Percentiles rank a stretch among this genome's conserved stretches.
These are phyloP conservation scores for Aurantiochytrium sp. DNA, from an alignment of 108 stramenopile genomes.

Conservation along the genomic window DNA sequence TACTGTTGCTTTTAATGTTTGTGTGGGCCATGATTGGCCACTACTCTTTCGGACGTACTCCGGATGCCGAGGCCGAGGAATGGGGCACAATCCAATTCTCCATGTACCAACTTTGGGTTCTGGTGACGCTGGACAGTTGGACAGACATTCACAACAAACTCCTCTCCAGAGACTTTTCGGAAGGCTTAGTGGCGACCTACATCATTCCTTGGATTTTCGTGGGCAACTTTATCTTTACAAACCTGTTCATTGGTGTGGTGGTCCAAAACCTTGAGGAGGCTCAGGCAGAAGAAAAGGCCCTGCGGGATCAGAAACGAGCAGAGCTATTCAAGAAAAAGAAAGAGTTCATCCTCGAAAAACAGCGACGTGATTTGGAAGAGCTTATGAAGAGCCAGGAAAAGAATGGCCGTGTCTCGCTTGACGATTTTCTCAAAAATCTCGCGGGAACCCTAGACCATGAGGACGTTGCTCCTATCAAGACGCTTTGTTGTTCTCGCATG, in stretches of 20 bases:
- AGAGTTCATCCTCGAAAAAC: not conserved
- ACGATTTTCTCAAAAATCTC: conserved; percentile 1
- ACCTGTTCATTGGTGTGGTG: conserved; percentile 13
- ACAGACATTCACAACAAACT: not conserved
- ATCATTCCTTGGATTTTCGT: conserved; percentile 12
- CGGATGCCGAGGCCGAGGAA: not conserved
- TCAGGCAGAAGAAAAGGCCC: not conserved
- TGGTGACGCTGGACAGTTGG: conserved; percentile 16
- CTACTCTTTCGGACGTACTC: not conserved
- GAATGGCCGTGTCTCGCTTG: not conserved
- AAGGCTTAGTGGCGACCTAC: not conserved
- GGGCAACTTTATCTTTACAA: conserved; percentile 13
- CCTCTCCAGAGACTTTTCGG: not conserved
- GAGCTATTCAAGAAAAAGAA: not conserved
- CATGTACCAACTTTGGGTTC: conserved; percentile 5
- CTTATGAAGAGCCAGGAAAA: conserved; percentile 11
- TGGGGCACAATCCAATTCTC: conserved; percentile 10
- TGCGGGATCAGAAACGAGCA: not conserved
- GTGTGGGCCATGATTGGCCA: conserved; percentile 16
- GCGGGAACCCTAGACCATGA: not conserved
- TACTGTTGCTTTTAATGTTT: not conserved
- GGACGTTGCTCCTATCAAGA: conserved; percentile 5
- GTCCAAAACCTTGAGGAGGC: conserved; percentile 6
- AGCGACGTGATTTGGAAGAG: not conserved
- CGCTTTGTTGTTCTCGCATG: conserved; percentile 5